Conservation (phyloP, 345 rosid genomes). For the Aethionema arabicum region DNA sequence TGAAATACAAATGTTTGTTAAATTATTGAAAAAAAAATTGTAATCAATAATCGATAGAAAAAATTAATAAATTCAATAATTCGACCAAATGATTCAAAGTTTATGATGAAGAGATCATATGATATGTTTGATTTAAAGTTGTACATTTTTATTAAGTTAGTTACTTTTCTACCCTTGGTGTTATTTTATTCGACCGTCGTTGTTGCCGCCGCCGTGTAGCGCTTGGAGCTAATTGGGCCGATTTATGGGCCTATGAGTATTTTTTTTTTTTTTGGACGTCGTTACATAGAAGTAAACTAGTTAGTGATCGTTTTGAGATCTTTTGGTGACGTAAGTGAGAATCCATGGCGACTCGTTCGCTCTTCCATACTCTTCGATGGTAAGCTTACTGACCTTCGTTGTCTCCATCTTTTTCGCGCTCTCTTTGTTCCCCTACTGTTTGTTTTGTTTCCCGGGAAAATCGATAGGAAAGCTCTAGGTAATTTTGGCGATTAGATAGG, state of each 20-base stretch:
- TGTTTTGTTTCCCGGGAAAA: background rate
- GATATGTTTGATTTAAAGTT: too few species aligned
- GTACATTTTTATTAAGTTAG: background rate
- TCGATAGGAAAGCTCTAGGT: background rate
- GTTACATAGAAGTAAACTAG: background rate
- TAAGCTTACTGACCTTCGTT: background rate
- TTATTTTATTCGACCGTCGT: background rate
- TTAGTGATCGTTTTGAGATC: conserved; percentile 18
- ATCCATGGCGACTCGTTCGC: conserved; percentile 40
- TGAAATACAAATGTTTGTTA: too few species aligned
- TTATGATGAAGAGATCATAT: too few species aligned
- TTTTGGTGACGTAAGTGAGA: conserved; percentile 7
- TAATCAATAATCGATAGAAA: too few species aligned
- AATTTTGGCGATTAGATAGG: too few species aligned
- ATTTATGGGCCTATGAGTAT: conserved; percentile 3
- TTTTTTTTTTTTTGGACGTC: background rate
- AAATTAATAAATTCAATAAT: too few species aligned
- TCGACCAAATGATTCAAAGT: too few species aligned
- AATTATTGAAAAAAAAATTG: too few species aligned
- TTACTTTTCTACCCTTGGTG: background rate
- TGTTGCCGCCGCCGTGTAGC: background rate
- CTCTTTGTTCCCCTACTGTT: conserved; percentile 1
- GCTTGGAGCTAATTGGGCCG: conserved; percentile 15
- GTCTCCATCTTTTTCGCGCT: background rate
- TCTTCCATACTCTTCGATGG: conserved; percentile 34